Conservation (phyloP, 768 basidiomycete species). For the Xerocomellus amylosporus region DNA sequence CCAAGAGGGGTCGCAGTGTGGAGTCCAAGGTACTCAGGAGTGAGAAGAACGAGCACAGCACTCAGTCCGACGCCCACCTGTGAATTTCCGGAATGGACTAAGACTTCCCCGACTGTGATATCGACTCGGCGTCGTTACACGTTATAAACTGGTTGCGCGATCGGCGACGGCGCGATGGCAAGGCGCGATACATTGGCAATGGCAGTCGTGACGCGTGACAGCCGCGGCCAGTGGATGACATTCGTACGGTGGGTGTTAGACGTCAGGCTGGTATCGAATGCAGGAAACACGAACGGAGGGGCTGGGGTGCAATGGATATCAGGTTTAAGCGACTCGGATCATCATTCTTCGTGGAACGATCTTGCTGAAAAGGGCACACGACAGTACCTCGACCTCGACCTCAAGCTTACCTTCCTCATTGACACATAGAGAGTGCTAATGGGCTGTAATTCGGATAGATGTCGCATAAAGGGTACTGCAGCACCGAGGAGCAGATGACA, state of each 20-base stretch:
- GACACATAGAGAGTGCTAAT: too few species aligned
- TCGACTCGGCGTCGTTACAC: too few species aligned
- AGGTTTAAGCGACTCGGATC: neutral
- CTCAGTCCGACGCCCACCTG: neutral
- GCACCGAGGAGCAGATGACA: neutral
- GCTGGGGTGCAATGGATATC: too few species aligned
- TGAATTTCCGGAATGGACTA: neutral
- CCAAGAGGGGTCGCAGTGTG: too few species aligned
- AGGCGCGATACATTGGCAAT: too few species aligned
- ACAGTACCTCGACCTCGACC: neutral
- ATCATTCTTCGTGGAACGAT: neutral
- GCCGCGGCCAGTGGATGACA: too few species aligned
- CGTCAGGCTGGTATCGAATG: neutral
- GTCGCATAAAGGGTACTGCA: neutral
- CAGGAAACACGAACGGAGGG: too few species aligned
- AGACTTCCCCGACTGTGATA: neutral
- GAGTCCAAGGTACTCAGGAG: neutral
- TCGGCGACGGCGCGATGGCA: too few species aligned
- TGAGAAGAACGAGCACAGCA: neutral
- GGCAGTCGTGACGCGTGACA: too few species aligned
- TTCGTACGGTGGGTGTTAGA: neutral
- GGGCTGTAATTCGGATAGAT: neutral
- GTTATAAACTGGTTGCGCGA: neutral
- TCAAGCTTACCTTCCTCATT: too few species aligned
- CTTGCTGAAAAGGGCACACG: neutral